Conservation (phyloP, 2,329 filamentous ascomycete species). For the Clarireedia monteithiana region DNA sequence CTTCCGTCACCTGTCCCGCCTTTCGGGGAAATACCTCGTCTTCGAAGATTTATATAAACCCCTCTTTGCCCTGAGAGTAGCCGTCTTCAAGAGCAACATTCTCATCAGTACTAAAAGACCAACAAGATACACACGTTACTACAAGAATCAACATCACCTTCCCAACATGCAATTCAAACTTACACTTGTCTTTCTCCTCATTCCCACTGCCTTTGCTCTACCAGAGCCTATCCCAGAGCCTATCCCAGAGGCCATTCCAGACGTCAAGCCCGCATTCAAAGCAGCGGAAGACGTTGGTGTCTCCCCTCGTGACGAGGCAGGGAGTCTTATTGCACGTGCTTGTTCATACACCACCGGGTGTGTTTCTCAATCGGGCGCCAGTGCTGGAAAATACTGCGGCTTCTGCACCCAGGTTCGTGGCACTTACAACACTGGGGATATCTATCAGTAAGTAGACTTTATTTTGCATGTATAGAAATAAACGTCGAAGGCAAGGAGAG, state of each 20-base stretch:
- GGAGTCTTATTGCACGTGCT: conserved; percentile 1
- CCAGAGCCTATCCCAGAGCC: background rate
- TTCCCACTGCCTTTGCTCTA: background rate
- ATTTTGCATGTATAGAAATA: background rate
- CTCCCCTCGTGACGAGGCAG: background rate
- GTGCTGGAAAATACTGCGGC: conserved; percentile 8
- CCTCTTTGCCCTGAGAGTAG: too few relatives aligned
- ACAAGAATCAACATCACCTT: background rate
- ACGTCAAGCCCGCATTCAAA: background rate
- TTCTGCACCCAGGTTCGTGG: conserved; percentile 9
- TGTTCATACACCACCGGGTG: conserved; percentile 3
- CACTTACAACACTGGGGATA: background rate
- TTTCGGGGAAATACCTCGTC: too few relatives aligned
- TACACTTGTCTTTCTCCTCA: background rate
- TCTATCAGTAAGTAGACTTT: conserved; percentile 6
- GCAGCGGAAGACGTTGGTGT: background rate
- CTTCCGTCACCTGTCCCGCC: too few relatives aligned
- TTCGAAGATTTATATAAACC: too few relatives aligned
- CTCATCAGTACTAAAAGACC: too few relatives aligned
- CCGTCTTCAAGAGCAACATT: too few relatives aligned
- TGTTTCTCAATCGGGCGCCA: background rate
- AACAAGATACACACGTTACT: background rate
- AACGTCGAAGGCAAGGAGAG: background rate
- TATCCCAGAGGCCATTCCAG: background rate
- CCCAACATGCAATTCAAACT: conserved; percentile 2